Base-by-base conservation (phyloP, 345 rosid genomes). In the Luvunga scandens region DNA sequence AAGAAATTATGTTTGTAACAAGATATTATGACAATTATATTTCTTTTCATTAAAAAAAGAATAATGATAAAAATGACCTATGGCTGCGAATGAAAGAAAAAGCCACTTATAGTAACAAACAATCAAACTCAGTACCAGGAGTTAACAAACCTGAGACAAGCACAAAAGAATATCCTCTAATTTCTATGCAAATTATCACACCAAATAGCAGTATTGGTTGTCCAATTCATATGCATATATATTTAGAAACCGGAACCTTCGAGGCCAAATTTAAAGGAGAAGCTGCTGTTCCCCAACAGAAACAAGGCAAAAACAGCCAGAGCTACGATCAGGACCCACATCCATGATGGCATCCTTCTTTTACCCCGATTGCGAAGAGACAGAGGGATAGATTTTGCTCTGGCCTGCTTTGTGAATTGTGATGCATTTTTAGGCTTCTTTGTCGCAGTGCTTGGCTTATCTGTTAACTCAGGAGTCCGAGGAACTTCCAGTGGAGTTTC, bases 261-360 rank as follows among this genome's bases (percentile, higher is more conserved):
- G 67, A 69, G 69, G 73, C 87, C 77, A 36, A 57, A 33, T 65
- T 73, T 80, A 80, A 73, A 81, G 48, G 86, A 75, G 81, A 84
- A 76, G 81, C 82, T 84, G 76, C 82, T 78, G 73, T 87, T 89
- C 65, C 97, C 92, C 13, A 89, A 56, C 81, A 89, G 81, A 84
- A 92, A 84, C 83, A 93, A 84, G 33, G 85, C 91, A 19, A 90
- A 10, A 33, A 80, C 70, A 6, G 75, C 78, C 78, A 82, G 25
- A 36, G 76, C 80, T 9, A 77, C 9, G 50, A 91, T 81, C 53
- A 88, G 81, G 6, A 77, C 84, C 98, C 95, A 93, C 92, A 90
- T 93, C 95, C 97, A 95, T 72, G 88, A 79, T 81, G 84, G 90
- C 85, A 89, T 88, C 81, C 85, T 93, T 78, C 91, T 85, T 88